Evolutionary conservation across 2,329 filamentous ascomycete genomes (phyloP).

Genomic region (Scedosporium aurantiacum): DNA sequence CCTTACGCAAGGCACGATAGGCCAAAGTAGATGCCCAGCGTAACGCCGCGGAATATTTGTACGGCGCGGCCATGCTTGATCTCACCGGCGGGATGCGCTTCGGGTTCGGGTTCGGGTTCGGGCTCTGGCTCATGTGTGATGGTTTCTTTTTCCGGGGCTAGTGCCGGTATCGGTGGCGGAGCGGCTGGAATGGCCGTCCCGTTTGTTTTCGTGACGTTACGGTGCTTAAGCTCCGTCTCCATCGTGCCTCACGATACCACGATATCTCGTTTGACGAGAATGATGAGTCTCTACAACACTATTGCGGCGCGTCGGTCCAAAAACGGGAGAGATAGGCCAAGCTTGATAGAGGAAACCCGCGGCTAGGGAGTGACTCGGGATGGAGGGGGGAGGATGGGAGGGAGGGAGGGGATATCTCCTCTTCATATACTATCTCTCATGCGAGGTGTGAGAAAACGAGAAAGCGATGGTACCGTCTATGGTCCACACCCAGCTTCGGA

Average conservation of each 20-base stretch:
- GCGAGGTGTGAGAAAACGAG: too few species aligned
- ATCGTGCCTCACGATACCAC: not conserved
- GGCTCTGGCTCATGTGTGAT: not conserved
- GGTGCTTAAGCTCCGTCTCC: conserved; percentile 5
- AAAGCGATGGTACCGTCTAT: too few species aligned
- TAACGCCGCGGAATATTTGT: conserved; percentile 40
- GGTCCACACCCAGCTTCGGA: too few species aligned
- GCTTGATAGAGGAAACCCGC: too few species aligned
- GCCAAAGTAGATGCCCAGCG: conserved; percentile 41
- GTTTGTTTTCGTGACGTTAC: not conserved
- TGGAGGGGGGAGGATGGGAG: too few species aligned
- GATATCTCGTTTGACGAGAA: too few species aligned
- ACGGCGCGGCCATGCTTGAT: conserved; percentile 37
- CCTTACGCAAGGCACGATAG: conserved; percentile 37
- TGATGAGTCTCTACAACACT: too few species aligned
- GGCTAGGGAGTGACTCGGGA: too few species aligned
- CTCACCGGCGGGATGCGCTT: conserved; percentile 43
- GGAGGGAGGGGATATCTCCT: too few species aligned
- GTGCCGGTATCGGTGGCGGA: conserved; percentile 6
- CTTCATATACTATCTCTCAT: too few species aligned
- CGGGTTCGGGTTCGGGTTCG: conserved; percentile 7
- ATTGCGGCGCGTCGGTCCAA: too few species aligned
- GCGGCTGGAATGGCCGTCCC: not conserved
- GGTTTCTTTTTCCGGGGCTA: not conserved
- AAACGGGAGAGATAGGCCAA: too few species aligned